Evolutionary conservation across 1,139 yeast genomes (phyloP).

Genomic region (Citeromyces hawaiiensis): DNA sequence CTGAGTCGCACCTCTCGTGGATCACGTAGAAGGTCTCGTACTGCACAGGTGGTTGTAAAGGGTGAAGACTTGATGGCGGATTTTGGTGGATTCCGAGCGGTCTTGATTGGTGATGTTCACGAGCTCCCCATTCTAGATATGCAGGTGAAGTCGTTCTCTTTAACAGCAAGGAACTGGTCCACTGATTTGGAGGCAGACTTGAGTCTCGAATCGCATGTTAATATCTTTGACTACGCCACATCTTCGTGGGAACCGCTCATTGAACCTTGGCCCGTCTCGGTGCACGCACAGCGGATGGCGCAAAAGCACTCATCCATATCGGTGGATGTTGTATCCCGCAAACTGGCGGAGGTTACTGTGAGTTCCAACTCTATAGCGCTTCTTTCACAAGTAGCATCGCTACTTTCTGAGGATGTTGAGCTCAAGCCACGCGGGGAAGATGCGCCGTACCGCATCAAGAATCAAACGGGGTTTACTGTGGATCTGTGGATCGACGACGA

Average conservation of each 20-base stretch:
- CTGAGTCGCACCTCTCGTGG: conserved; percentile 24
- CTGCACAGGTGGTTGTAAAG: conserved; percentile 30
- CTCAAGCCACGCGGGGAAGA: conserved; percentile 64
- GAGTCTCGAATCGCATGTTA: conserved; percentile 55
- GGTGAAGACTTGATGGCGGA: conserved; percentile 65
- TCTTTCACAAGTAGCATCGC: conserved; percentile 52
- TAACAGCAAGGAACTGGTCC: conserved; percentile 79
- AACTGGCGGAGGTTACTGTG: conserved; percentile 67
- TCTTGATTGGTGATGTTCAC: conserved; percentile 85
- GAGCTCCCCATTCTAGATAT: conserved; percentile 86
- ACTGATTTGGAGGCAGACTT: conserved; percentile 68
- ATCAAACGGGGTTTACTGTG: conserved; percentile 75
- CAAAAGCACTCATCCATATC: conserved; percentile 32
- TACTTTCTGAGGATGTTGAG: conserved; percentile 34
- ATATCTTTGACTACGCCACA: conserved; percentile 79
- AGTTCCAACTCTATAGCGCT: conserved; percentile 75
- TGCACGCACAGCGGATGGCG: conserved; percentile 42
- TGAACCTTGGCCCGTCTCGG: conserved; percentile 77
- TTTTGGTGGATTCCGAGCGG: conserved; percentile 74
- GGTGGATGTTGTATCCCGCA: conserved; percentile 57
- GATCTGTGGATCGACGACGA: conserved; percentile 60
- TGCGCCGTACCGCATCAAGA: conserved; percentile 68
- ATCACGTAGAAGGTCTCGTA: conserved; percentile 9
- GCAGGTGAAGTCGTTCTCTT: conserved; percentile 60
- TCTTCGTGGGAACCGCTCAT: conserved; percentile 95